Evolutionary conservation across 2,329 filamentous ascomycete species (phyloP), one percentile per base, ranked within the genome.

Genomic region (Corinectria fuckeliana): DNA sequence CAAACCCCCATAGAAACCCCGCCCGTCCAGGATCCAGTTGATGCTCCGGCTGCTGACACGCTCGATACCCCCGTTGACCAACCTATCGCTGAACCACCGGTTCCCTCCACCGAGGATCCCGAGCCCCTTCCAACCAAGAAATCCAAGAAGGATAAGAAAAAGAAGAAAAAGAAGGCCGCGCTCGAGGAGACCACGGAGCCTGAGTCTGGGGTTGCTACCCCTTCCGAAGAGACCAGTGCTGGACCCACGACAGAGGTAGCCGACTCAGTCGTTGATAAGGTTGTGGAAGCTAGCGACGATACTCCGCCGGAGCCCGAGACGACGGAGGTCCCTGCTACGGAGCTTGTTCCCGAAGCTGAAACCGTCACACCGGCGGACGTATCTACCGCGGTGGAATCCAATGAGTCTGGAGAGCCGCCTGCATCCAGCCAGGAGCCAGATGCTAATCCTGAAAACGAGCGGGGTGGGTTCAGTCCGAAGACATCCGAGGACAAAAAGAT

Each of bases 91-190:
- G 64, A 70, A 45, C 51, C 61, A 45, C 18, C 56, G 21, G 16
- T 21, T 8, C 44, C 55, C 13, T 55, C 54, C 32, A 50, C 59
- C 26, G 67, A 70, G 50, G 69, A 68, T 23, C 54, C 63, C 48
- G 69, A 71, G 26, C 36, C 56, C 10, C 34, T 63, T 26, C 44
- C 54, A 28, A 38, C 70, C n/a, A 60, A 60, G 5, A 75, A 72
- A 49, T 74, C 74, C 14, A 75, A 75, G 63, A 77, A 74, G 57
- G 72, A 74, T 2, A 76, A 72, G 57, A 75, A 72, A 51, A 75
- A 69, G 61, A 72, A 72, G 49, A 75, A 71, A 68, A 75, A 74
- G 60, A 70, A 68, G 59, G 55, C 63, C 7, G 64, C 56, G 18
- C 49, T 68, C 10, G 67, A 69, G 39, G 69, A 69, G 26, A 42